phyloP scores from a whole-genome alignment of 345 rosid genomes.

The Mallotus nudiflorus region DNA sequence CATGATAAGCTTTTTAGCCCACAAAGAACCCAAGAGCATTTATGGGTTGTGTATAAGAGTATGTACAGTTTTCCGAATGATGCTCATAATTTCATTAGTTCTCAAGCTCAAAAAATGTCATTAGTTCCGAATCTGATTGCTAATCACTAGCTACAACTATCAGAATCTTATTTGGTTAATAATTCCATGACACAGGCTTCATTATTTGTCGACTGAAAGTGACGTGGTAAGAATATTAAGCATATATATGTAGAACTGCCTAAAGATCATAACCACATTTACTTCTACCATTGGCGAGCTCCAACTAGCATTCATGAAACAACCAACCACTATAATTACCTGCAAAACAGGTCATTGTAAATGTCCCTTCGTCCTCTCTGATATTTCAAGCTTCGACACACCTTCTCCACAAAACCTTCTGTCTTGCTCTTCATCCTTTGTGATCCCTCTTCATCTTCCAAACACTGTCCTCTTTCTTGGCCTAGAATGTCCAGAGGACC shows the following conservation, averaged over 20 bases:
- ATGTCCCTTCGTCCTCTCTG: not conserved
- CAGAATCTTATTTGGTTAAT: not conserved
- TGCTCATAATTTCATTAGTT: not conserved
- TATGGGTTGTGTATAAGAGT: not conserved
- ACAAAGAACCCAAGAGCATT: conserved; percentile 1
- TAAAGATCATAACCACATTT: conserved; percentile 11
- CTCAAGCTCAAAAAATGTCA: too few relatives aligned
- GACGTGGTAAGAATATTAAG: not conserved
- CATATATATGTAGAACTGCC: not conserved
- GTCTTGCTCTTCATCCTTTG: not conserved
- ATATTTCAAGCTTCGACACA: conserved; percentile 23
- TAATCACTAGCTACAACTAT: not conserved
- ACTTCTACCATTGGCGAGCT: conserved; percentile 19
- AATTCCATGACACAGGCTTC: not conserved
- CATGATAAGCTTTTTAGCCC: not conserved
- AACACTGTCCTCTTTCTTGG: conserved; percentile 1
- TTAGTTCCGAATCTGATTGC: too few relatives aligned
- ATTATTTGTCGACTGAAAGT: not conserved
- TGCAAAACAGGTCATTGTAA: conserved; percentile 10
- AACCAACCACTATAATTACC: conserved; percentile 40
- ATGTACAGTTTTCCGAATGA: not conserved
- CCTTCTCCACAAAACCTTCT: conserved; percentile 9
- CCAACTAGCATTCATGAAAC: conserved; percentile 36
- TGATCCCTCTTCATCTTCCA: not conserved
- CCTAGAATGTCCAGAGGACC: conserved; percentile 44